Evolutionary conservation across 257 asterid genomes (phyloP).

Genomic region (Solanum stenotomum): DNA sequence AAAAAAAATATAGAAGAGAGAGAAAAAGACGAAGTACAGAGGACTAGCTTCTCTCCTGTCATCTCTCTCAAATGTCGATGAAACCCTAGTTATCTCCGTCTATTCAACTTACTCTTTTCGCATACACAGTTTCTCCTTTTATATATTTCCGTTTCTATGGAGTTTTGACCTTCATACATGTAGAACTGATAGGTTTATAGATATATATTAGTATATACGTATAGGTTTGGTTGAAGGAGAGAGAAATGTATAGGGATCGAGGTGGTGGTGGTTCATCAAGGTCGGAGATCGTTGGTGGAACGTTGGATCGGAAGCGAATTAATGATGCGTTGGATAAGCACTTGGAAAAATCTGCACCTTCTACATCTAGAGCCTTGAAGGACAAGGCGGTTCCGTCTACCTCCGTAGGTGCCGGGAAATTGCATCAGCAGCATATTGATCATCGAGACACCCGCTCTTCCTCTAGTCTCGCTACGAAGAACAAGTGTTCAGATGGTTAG

Average conservation of each 20-base stretch:
- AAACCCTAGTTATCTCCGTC: slow-evolving; percentile 22
- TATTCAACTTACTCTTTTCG: neutral
- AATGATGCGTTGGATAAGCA: slow-evolving; percentile 92
- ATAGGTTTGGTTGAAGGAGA: neutral
- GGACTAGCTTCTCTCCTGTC: neutral
- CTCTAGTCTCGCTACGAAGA: slow-evolving; percentile 22
- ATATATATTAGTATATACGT: neutral
- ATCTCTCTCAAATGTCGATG: slow-evolving; percentile 5
- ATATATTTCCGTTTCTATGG: neutral
- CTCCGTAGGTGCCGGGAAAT: slow-evolving; percentile 37
- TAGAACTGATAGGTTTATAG: neutral
- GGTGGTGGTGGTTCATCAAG: slow-evolving; percentile 56
- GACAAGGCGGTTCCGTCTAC: slow-evolving; percentile 55
- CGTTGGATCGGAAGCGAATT: slow-evolving; percentile 94
- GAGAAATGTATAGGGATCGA: slow-evolving; percentile 69
- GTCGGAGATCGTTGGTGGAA: slow-evolving; percentile 53
- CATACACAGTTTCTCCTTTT: neutral
- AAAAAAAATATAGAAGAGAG: neutral
- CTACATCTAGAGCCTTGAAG: slow-evolving; percentile 60
- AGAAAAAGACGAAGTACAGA: neutral
- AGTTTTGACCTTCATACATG: neutral
- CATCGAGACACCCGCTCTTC: slow-evolving; percentile 27
- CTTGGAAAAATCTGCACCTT: slow-evolving; percentile 83
- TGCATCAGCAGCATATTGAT: slow-evolving; percentile 35
- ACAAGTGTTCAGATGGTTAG: slow-evolving; percentile 72